Conservation (phyloP, 768 basidiomycete genomes). For the Rubroboletus satanas region DNA sequence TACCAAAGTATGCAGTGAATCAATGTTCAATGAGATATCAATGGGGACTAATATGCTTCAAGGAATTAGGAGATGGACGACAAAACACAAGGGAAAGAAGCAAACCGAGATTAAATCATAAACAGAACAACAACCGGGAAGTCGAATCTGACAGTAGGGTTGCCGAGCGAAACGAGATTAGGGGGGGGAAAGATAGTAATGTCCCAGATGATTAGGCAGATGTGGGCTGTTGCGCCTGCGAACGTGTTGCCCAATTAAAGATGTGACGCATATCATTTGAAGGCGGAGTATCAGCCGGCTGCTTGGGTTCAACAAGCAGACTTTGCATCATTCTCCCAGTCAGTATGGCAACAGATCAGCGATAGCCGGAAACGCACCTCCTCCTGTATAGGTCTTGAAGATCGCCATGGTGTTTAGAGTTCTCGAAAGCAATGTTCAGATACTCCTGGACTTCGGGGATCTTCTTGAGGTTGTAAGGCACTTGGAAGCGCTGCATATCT, state of each 20-base stretch:
- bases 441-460: conserved; percentile 88
- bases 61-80: conserved; percentile 26
- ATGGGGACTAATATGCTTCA: conserved; percentile 18
- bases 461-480: conserved; percentile 79
- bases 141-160: conserved; percentile 12
- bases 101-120: conserved; percentile 29
- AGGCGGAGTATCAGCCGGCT: conserved; percentile 66
- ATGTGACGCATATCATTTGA: conserved; percentile 70
- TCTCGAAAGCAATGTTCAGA: conserved; percentile 69
- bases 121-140: conserved; percentile 23
- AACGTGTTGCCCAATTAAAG: conserved; percentile 74
- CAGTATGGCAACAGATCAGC: not conserved
- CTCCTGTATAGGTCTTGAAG: conserved; percentile 82
- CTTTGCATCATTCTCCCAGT: conserved; percentile 33
- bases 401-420: conserved; percentile 73
- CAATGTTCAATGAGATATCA: conserved; percentile 26
- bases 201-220: conserved; percentile 28
- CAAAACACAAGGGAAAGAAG: conserved; percentile 12
- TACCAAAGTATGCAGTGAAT: conserved; percentile 26
- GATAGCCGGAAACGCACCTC: conserved; percentile 46
- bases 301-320: conserved; percentile 79
- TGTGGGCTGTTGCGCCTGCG: conserved; percentile 39
- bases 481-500: conserved; percentile 94
- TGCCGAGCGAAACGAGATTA: conserved; percentile 1
- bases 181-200: conserved; percentile 17